Conservation (phyloP, 75 land plant genomes). For the Adiantum capillusveneris region DNA sequence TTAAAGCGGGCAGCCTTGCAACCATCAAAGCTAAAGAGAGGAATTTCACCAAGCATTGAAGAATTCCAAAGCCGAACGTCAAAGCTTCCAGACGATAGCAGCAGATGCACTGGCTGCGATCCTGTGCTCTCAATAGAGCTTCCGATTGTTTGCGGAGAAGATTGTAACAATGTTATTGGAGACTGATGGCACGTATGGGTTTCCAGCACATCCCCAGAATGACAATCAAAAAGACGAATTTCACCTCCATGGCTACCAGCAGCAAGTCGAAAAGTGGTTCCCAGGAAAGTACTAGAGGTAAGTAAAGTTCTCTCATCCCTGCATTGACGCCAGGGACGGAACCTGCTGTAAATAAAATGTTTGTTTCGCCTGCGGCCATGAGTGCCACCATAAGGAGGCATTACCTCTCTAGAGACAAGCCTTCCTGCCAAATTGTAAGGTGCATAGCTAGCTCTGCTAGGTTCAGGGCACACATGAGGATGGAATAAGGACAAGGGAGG, state of each 20-base stretch:
- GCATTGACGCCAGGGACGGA: conserved; percentile 87
- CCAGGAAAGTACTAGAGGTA: conserved; percentile 69
- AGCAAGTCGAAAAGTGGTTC: conserved; percentile 58
- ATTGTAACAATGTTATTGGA: conserved; percentile 60
- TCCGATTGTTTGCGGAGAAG: conserved; percentile 21
- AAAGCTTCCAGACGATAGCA: conserved; percentile 68
- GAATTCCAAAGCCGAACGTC: conserved; percentile 94
- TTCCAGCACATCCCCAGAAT: conserved; percentile 61
- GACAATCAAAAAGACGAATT: conserved; percentile 78
- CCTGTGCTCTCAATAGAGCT: conserved; percentile 12
- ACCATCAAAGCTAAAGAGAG: conserved; percentile 66
- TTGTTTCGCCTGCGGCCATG: conserved; percentile 72
- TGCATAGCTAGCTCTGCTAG: conserved; percentile 73
- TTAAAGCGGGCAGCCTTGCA: conserved; percentile 86
- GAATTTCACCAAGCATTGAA: conserved; percentile 48
- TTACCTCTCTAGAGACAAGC: conserved; percentile 55
- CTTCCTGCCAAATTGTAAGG: conserved; percentile 76
- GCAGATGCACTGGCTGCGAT: conserved; percentile 46
- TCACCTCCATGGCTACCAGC: conserved; percentile 89
- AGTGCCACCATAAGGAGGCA: conserved; percentile 62
- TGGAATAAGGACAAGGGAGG: conserved; percentile 94
- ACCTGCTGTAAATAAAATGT: conserved; percentile 94
- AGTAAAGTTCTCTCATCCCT: conserved; percentile 77
- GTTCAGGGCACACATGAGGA: conserved; percentile 96
- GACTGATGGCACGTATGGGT: conserved; percentile 57